Percentiles rank a stretch among this genome's conserved stretches.
phyloP scores from a whole-genome alignment of 1,139 yeast genomes.

The Hemisphaericaspora subhashii region DNA sequence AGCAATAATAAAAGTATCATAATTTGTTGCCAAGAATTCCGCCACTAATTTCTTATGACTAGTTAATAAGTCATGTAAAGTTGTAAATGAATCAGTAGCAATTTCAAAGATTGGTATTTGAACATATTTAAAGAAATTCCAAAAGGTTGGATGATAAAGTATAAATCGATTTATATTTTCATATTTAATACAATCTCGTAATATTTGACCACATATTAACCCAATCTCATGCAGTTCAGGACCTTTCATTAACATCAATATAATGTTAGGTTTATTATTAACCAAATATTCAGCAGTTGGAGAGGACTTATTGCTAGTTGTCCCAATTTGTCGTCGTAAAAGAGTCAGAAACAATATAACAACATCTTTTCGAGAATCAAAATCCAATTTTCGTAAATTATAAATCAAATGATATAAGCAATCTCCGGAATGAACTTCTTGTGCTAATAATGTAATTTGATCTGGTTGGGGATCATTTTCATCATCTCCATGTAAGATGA shows the following conservation, averaged over 20 bases:
- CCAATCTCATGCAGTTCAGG: constrained; percentile 75
- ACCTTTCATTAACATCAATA: constrained; percentile 62
- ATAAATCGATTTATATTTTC: constrained; percentile 67
- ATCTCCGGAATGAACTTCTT: constrained; percentile 75
- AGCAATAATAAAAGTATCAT: constrained; percentile 54
- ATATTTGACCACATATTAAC: constrained; percentile 71
- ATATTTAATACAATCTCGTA: constrained; percentile 82
- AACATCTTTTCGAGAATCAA: constrained; percentile 88
- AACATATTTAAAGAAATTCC: constrained; percentile 83
- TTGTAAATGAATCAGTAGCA: constrained; percentile 86
- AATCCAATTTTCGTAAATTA: constrained; percentile 66
- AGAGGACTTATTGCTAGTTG: too few relatives aligned
- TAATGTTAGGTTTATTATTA: constrained; percentile 58
- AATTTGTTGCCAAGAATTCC: constrained; percentile 61
- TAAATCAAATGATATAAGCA: constrained; percentile 59
- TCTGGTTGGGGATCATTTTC: constrained; percentile 72
- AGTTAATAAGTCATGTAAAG: constrained; percentile 68
- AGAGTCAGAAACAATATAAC: constrained; percentile 70
- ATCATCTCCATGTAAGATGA: constrained; percentile 74
- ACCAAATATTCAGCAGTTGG: constrained; percentile 87
- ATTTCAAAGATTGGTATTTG: constrained; percentile 79
- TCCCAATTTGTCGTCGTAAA: constrained; percentile 76
- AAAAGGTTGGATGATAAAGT: constrained; percentile 55
- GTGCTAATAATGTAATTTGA: constrained; percentile 68
- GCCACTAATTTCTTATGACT: constrained; percentile 67